Evolutionary conservation across 2,329 filamentous ascomycete genomes (phyloP), one percentile per base, ranked within the genome.

Genomic region (Colletotrichum lentis): DNA sequence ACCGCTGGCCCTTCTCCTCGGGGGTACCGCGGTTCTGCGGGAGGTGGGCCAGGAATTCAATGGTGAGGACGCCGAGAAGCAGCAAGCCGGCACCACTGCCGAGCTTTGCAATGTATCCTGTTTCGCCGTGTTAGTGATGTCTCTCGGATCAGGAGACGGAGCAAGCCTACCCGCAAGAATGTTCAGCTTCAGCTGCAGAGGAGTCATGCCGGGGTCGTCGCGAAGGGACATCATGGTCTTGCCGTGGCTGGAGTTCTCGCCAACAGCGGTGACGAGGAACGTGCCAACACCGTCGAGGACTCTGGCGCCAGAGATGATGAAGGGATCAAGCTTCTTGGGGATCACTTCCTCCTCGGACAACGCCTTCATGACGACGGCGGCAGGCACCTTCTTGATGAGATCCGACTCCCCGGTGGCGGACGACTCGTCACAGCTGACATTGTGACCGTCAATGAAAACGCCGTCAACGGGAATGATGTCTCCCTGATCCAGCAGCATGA

Each of bases 231-330:
- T 70, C 72, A 73, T 72, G 54, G 67, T 71, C 52, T 71, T 71
- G 35, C 70, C 71, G 46, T 71, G 68, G 59, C 64, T 71, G 3
- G 68, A 72, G 54, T 72, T 67, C 31, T 67, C 63, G 18, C 71
- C 71, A 31, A 72, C 72, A 18, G 70, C 71, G 12, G 72, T 73
- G 3, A 73, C 68, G 31, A 73, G 8, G 47, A 71, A 72, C 1
- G 70, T 66, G 14, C 71, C 71, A 22, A 70, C 67, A n/a, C 53
- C 61, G 22, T 71, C 66, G 0, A 89, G 87, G n/a, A 95, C 88
- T 73, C 92, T 93, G 6, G 90, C 90, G 53, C 92, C 92, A n/a
- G 91, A 94, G 3, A 94, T 83, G 70, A 95, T 93, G 77, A 95
- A 95, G 0, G 92, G 91, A 73, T 94, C 92, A 70, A 90, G 91